Percentiles rank a stretch among this genome's conserved stretches.
phyloP scores from a whole-genome alignment of 164 flowering plant species.

The Umbilicus rupestris region DNA sequence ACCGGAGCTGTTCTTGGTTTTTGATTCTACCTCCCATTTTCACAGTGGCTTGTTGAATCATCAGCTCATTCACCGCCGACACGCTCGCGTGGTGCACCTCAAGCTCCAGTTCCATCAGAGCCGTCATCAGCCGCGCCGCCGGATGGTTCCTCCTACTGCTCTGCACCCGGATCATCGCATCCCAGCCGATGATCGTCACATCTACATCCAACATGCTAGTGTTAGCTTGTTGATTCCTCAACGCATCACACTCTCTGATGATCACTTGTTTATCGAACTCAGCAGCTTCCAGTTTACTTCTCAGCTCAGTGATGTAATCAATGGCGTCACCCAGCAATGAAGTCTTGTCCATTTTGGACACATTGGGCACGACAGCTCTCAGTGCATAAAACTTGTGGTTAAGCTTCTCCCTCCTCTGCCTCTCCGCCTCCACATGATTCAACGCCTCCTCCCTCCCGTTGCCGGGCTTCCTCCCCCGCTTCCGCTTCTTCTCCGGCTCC shows the following conservation, averaged over 20 bases:
- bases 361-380: constrained; percentile 88
- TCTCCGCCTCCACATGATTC: constrained; percentile 92
- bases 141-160: constrained; percentile 66
- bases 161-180: constrained; percentile 74
- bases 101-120: constrained; percentile 65
- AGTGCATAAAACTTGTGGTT: constrained; percentile 87
- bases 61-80: constrained; percentile 73
- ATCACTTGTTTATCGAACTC: constrained; percentile 51
- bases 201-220: constrained; percentile 47
- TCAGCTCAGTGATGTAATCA: constrained; percentile 75
- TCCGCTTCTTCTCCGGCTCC: constrained; percentile 57
- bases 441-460: constrained; percentile 89
- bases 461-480: constrained; percentile 86
- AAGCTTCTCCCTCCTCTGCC: constrained; percentile 89
- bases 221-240: constrained; percentile 25
- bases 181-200: constrained; percentile 80
- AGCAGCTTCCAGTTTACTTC: constrained; percentile 31
- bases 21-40: constrained; percentile 55
- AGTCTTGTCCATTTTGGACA: constrained; percentile 95
- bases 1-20: constrained; percentile 66
- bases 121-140: constrained; percentile 71
- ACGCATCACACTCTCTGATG: constrained; percentile 35
- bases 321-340: constrained; percentile 87
- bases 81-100: constrained; percentile 77
- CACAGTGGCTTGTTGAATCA: constrained; percentile 87